phyloP scores from a whole-genome alignment of 1,284 basidiomycete genomes.

The Ustilago shanxiensis region DNA sequence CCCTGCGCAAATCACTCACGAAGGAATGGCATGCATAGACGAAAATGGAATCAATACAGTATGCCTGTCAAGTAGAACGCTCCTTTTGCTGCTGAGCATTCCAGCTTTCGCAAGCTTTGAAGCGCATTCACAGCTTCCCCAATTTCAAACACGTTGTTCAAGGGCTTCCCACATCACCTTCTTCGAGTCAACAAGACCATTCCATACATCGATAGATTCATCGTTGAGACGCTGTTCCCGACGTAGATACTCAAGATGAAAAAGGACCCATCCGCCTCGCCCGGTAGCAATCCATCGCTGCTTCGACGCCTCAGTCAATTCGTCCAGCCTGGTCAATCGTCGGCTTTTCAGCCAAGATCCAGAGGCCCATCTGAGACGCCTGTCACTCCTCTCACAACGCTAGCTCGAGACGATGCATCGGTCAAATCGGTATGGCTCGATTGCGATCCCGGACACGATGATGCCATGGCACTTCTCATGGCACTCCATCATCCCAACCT shows the following conservation, averaged over 20 bases:
- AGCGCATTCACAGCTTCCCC: neutral
- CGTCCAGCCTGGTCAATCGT: slow-evolving; percentile 33
- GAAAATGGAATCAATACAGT: neutral
- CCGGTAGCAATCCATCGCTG: slow-evolving; percentile 35
- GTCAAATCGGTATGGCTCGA: slow-evolving; percentile 61
- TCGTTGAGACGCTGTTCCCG: neutral
- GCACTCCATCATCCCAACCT: slow-evolving; percentile 55
- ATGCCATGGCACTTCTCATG: slow-evolving; percentile 61
- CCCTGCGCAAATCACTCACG: slow-evolving; percentile 23
- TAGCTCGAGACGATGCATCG: slow-evolving; percentile 7
- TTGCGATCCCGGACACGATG: slow-evolving; percentile 64
- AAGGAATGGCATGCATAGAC: slow-evolving; percentile 1
- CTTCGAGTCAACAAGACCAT: neutral
- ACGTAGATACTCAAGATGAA: slow-evolving; percentile 20
- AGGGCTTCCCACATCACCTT: neutral
- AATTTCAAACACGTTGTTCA: too few relatives aligned
- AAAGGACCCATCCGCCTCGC: slow-evolving; percentile 23
- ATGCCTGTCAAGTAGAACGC: neutral
- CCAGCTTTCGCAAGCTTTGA: neutral
- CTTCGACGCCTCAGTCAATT: slow-evolving; percentile 48
- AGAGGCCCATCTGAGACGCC: slow-evolving; percentile 15
- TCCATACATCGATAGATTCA: neutral
- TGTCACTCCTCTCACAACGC: slow-evolving; percentile 10
- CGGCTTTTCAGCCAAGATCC: slow-evolving; percentile 32
- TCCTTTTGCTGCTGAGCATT: neutral